Conservation (phyloP, 495 filamentous ascomycete genomes). For the Annulohypoxylon bovei region DNA sequence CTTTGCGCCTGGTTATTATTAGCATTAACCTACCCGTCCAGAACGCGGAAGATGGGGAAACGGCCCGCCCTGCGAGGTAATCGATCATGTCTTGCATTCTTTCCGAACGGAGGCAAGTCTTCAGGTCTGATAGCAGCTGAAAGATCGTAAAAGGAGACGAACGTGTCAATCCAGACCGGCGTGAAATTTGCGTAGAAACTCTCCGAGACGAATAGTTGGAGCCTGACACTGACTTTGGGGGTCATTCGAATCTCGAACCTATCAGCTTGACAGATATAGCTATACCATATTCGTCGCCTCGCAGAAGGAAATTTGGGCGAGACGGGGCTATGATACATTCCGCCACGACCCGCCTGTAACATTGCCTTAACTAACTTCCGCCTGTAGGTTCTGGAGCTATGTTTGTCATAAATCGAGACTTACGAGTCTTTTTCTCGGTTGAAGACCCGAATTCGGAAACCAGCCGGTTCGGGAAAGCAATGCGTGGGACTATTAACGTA, state of each 20-base stretch:
- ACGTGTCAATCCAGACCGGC: constrained; percentile 14
- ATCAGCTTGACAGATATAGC: constrained; percentile 14
- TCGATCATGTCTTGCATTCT: constrained; percentile 9
- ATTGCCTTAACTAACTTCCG: neutral
- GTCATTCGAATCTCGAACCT: constrained; percentile 20
- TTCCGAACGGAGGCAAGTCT: constrained; percentile 26
- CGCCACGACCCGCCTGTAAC: constrained; percentile 20
- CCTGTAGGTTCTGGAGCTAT: neutral
- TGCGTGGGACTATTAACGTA: constrained; percentile 32
- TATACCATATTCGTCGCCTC: constrained; percentile 18
- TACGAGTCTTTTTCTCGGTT: constrained; percentile 29
- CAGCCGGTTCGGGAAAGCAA: constrained; percentile 24
- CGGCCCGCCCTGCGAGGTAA: constrained; percentile 8
- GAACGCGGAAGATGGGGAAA: constrained; percentile 1
- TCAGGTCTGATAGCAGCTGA: constrained; percentile 23
- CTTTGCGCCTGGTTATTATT: constrained; percentile 1
- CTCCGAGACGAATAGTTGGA: constrained; percentile 7
- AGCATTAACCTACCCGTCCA: neutral
- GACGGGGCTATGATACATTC: constrained; percentile 8
- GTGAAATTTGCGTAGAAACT: constrained; percentile 3
- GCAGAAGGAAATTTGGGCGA: constrained; percentile 13
- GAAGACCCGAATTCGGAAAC: constrained; percentile 34
- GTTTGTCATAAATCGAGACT: constrained; percentile 21
- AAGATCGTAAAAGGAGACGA: constrained; percentile 22
- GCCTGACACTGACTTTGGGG: neutral